Base-by-base conservation (phyloP, 1,284 basidiomycete species). In the Retiboletus fuscus region DNA sequence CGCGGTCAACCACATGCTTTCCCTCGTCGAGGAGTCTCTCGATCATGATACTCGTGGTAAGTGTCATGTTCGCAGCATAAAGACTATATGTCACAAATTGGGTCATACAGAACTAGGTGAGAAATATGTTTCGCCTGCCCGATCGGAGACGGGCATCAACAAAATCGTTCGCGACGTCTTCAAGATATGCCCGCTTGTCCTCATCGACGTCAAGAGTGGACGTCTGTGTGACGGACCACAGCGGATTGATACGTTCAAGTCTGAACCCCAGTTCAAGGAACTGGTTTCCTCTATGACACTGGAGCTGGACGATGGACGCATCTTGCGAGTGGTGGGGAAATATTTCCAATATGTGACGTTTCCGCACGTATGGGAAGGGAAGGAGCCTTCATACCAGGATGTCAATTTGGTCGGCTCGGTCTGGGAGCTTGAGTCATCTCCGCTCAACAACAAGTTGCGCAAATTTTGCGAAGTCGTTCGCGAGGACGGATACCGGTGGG, bases 401-500 rank as follows among this genome's bases (percentile, higher is more conserved):
- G n/a, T n/a, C n/a, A n/a, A n/a, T n/a, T n/a, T n/a, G n/a, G n/a
- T n/a, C n/a, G n/a, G n/a, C n/a, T n/a, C n/a, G n/a, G n/a, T n/a
- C n/a, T n/a, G n/a, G n/a, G n/a, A n/a, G n/a, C n/a, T n/a, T n/a
- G n/a, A n/a, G n/a, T n/a, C n/a, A n/a, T n/a, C n/a, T n/a, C n/a
- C n/a, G n/a, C n/a, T n/a, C n/a, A n/a, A n/a, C n/a, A n/a, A n/a
- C n/a, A n/a, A n/a, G n/a, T n/a, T n/a, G n/a, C n/a, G n/a, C n/a
- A n/a, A n/a, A n/a, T n/a, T n/a, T n/a, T n/a, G n/a, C n/a, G n/a
- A n/a, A n/a, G n/a, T n/a, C n/a, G n/a, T n/a, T n/a, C n/a, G n/a
- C n/a, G n/a, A n/a, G n/a, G n/a, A n/a, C 0, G 72, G 72, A 12
- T 73, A 65, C 26, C 71, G 66, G 5, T 71, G 70, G 69, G 69